phyloP scores from a whole-genome alignment of 2,329 filamentous ascomycete genomes.

The Fusarium virguliforme region DNA sequence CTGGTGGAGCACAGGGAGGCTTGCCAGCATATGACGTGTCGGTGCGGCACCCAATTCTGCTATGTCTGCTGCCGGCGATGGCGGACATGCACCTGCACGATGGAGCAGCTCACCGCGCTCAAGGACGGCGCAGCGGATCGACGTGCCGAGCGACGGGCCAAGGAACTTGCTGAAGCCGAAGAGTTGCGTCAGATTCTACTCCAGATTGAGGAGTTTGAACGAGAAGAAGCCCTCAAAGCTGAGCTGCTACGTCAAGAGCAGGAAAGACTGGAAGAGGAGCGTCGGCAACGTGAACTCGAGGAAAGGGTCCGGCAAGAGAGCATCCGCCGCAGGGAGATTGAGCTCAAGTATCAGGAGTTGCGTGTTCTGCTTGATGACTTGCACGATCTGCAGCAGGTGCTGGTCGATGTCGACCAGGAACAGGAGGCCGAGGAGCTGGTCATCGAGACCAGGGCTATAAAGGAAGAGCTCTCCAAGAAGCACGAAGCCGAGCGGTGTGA shows the following conservation, averaged over 20 bases:
- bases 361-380: conserved; percentile 57
- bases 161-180: conserved; percentile 56
- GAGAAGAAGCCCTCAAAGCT: conserved; percentile 61
- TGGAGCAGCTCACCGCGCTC: conserved; percentile 61
- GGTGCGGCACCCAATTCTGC: conserved; percentile 87
- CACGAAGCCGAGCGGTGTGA: conserved; percentile 56
- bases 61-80: conserved; percentile 83
- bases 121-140: conserved; percentile 59
- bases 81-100: conserved; percentile 79
- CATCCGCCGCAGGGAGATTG: conserved; percentile 59
- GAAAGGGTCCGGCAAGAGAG: conserved; percentile 60
- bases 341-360: conserved; percentile 59
- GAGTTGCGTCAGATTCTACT: conserved; percentile 60
- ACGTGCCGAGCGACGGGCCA: conserved; percentile 54
- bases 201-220: conserved; percentile 66
- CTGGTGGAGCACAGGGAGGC: conserved; percentile 84
- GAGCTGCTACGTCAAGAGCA: conserved; percentile 60
- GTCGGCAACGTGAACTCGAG: conserved; percentile 57
- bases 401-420: conserved; percentile 59
- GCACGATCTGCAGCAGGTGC: conserved; percentile 61
- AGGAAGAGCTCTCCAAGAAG: conserved; percentile 53
- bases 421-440: conserved; percentile 53
- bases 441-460: conserved; percentile 43
- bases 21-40: conserved; percentile 91
- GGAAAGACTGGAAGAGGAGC: conserved; percentile 57